Conservation (phyloP, 257 asterid genomes). For the Solanum boliviense region DNA sequence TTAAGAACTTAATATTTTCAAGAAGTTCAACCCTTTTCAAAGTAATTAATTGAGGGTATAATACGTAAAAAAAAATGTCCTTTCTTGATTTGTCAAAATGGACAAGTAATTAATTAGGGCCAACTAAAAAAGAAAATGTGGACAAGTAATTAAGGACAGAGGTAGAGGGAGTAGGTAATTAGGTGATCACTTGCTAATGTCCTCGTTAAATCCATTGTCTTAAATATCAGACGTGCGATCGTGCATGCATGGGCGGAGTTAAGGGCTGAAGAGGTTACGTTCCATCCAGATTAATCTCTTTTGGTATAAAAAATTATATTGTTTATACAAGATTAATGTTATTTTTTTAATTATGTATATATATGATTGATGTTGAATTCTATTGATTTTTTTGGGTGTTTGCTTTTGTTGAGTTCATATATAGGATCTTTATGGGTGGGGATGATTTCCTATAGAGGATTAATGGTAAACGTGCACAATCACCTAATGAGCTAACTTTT, state of each 20-base stretch:
- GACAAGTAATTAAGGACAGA: too few species aligned
- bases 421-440: not conserved
- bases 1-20: too few species aligned
- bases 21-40: too few species aligned
- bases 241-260: not conserved
- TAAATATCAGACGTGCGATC: not conserved
- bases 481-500: not conserved
- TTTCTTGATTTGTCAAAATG: too few species aligned
- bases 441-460: not conserved
- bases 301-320: not conserved
- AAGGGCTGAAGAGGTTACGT: not conserved
- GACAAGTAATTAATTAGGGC: too few species aligned
- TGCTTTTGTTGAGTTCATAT: not conserved
- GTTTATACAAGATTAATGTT: not conserved
- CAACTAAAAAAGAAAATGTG: too few species aligned
- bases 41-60: too few species aligned
- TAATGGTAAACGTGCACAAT: not conserved
- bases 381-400: not conserved
- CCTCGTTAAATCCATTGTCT: too few species aligned
- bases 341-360: not conserved
- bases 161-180: too few species aligned
- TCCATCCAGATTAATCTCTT: not conserved
- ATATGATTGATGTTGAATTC: not conserved
- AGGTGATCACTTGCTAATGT: too few species aligned
- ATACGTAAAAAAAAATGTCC: too few species aligned